Base-by-base conservation (phyloP, 176 grass and related monocot species). In the Aegilops tauschii region DNA sequence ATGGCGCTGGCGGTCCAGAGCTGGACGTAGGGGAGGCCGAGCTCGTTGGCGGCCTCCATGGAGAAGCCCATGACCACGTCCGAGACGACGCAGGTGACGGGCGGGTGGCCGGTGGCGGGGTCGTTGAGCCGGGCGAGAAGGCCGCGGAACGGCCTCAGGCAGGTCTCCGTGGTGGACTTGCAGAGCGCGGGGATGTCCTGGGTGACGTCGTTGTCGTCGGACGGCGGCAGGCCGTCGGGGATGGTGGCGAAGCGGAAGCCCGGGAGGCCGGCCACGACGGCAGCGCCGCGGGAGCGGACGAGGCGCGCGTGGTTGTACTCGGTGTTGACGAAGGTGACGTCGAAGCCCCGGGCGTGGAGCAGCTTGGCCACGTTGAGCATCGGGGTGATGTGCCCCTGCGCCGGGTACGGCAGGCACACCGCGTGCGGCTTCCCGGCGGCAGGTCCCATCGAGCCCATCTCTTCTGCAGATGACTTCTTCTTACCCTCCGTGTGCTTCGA, bases 31-130 rank as follows among this genome's bases (percentile, higher is more conserved):
- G 90, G 89, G 45, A 98, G 11, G 18, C 87, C 87, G 67, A 95
- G 77, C 82, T 93, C 91, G 52, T 85, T 77, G 9, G 86, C 91
- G 12, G 85, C 83, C 50, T 81, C 85, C n/a, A 92, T 90, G 5
- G 93, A 90, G 82, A 98, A 95, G 6, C 95, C 94, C 89, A 95
- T 90, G 52, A 95, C 83, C 23, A 85, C 87, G 83, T 98, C 95
- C 9, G 93, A 87, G 12, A 98, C 40, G 34, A 98, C 86, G 62
- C 95, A 95, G 25, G 67, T 92, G 30, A 98, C 91, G 3, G 80
- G 83, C 13, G 93, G 83, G 31, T 86, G 87, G 1, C 37, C 77
- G 7, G 44, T 42, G 6, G 40, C 45, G 1, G 86, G 27, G 32
- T 90, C 80, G 80, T 92, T 95, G 5, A 98, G 91, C 1, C 29